A percentile compares a stretch with the other conserved stretches of the same genome.
These are phyloP conservation scores for Nakazawaea wyomingensis DNA, from an alignment of 805 yeast species.

Conservation along the genomic window DNA sequence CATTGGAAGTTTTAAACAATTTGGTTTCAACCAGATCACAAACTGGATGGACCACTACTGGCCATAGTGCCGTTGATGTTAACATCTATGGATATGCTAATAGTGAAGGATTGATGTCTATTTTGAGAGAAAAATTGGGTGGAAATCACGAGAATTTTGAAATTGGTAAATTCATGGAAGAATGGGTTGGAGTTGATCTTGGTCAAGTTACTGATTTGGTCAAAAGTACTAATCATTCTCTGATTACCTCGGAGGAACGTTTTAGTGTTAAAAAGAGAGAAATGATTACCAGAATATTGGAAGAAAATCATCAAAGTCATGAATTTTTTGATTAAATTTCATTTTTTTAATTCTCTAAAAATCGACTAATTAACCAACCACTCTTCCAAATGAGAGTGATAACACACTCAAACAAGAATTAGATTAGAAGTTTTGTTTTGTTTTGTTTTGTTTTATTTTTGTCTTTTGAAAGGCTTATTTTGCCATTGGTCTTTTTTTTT, in stretches of 20 bases:
- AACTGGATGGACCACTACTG: constrained; percentile 96
- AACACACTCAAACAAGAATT: no score
- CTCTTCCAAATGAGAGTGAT: no score
- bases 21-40: constrained; percentile 79
- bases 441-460: no score
- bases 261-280: constrained; percentile 11
- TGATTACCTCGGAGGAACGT: background rate
- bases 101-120: constrained; percentile 35
- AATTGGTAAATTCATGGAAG: constrained; percentile 69
- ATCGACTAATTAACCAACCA: no score
- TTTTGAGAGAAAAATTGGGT: constrained; percentile 42
- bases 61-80: constrained; percentile 94
- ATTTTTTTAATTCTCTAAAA: no score
- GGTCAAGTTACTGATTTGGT: constrained; percentile 42
- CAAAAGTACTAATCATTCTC: constrained; percentile 30
- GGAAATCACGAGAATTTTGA: constrained; percentile 90
- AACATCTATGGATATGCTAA: constrained; percentile 81
- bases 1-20: constrained; percentile 46
- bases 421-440: no score
- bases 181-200: constrained; percentile 44
- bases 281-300: constrained; percentile 17
- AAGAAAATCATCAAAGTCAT: constrained; percentile 14
- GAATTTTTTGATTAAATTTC: background rate
- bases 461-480: no score
- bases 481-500: no score